Percentiles rank a stretch among this genome's conserved stretches.
Conservation (phyloP, 345 rosid genomes). For the Combretum micranthum region DNA sequence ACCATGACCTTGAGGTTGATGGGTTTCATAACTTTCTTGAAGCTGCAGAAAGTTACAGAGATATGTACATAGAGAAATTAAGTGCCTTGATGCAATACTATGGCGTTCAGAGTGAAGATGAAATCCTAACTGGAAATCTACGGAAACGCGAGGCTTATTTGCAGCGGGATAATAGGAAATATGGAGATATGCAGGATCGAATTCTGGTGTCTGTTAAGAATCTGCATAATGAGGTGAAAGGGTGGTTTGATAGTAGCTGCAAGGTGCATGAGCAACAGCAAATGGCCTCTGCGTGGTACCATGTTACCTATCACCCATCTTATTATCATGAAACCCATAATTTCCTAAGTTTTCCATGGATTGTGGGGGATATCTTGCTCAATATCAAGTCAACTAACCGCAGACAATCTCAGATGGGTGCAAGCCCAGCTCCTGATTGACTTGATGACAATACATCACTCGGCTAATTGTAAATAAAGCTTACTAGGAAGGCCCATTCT, state of each 20-base stretch:
- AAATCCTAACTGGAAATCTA: conserved; percentile 80
- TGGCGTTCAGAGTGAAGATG: conserved; percentile 60
- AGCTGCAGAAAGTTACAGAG: conserved; percentile 42
- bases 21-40: conserved; percentile 49
- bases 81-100: conserved; percentile 58
- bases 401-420: conserved; percentile 10
- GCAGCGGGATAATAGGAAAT: conserved; percentile 69
- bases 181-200: conserved; percentile 73
- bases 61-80: conserved; percentile 57
- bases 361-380: conserved; percentile 53
- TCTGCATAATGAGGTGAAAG: conserved; percentile 46
- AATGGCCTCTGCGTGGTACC: conserved; percentile 92
- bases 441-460: neutral
- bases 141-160: conserved; percentile 46
- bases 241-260: conserved; percentile 64
- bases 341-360: conserved; percentile 85
- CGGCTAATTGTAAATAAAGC: no score
- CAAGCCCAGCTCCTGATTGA: neutral
- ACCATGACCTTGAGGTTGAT: conserved; percentile 54
- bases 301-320: conserved; percentile 57
- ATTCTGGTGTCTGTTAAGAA: conserved; percentile 43
- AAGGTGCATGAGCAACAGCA: conserved; percentile 20
- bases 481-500: no score
- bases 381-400: conserved; percentile 43
- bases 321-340: conserved; percentile 21